A percentile compares a stretch with the other conserved stretches of the same genome.
Conservation (phyloP, 148 eudicot genomes). For the Cornus controversa region DNA sequence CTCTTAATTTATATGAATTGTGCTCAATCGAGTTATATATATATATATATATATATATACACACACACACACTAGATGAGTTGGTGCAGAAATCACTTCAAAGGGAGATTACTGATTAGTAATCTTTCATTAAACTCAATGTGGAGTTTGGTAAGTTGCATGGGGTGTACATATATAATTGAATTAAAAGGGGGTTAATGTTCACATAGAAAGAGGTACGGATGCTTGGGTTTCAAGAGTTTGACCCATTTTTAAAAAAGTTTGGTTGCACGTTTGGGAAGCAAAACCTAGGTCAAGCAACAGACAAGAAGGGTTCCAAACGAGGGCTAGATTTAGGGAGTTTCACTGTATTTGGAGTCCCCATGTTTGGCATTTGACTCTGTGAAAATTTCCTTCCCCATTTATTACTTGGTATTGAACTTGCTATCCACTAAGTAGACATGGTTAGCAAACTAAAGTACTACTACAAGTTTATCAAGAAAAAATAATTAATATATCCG, state of each 20-base stretch:
- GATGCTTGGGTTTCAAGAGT: conserved; percentile 42
- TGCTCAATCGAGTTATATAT: too few species aligned
- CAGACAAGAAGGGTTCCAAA: conserved; percentile 45
- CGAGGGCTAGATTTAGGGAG: conserved; percentile 45
- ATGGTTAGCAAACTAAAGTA: conserved; percentile 7
- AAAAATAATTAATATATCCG: not conserved
- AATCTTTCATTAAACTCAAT: too few species aligned
- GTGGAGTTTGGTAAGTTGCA: too few species aligned
- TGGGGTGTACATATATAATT: too few species aligned
- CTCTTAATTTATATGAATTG: too few species aligned
- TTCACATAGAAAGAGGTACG: not conserved
- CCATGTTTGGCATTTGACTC: conserved; percentile 40
- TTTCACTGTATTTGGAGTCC: conserved; percentile 21
- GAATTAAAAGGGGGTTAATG: not conserved
- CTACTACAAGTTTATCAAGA: not conserved
- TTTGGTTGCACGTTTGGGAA: conserved; percentile 54
- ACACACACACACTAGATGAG: too few species aligned
- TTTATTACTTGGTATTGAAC: conserved; percentile 14
- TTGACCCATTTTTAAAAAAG: conserved; percentile 28
- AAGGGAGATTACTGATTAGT: too few species aligned
- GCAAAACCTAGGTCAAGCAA: conserved; percentile 40
- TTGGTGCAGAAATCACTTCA: too few species aligned
- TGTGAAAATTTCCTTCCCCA: conserved; percentile 18
- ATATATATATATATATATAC: too few species aligned
- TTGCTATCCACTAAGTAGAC: conserved; percentile 25